phyloP scores from a whole-genome alignment of 2,329 filamentous ascomycete species.

The Thermoascus crustaceus region DNA sequence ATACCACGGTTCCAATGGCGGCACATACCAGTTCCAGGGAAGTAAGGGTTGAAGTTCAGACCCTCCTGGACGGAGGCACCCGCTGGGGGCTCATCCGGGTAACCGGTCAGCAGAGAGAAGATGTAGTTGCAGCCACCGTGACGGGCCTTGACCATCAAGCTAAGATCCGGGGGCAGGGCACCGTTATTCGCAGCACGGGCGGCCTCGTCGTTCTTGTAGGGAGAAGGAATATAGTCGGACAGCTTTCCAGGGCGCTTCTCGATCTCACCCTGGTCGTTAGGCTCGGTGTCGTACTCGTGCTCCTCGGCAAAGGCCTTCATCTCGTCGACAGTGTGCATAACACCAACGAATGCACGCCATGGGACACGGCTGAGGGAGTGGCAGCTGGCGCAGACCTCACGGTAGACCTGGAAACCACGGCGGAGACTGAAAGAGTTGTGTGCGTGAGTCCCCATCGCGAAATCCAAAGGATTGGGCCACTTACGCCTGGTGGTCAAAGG shows the following conservation, averaged over 20 bases:
- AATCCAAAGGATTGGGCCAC: constrained; percentile 28
- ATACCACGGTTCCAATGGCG: neutral
- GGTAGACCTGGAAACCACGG: constrained; percentile 99
- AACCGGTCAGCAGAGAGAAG: constrained; percentile 92
- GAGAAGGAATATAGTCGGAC: constrained; percentile 87
- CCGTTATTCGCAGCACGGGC: constrained; percentile 97
- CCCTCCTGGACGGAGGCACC: constrained; percentile 77
- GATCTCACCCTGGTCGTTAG: constrained; percentile 95
- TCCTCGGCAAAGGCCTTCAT: constrained; percentile 96
- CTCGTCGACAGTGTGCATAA: constrained; percentile 91
- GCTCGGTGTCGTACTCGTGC: constrained; percentile 97
- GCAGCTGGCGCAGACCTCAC: constrained; percentile 94
- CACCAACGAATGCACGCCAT: constrained; percentile 85
- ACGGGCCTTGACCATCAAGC: constrained; percentile 92
- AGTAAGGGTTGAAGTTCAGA: constrained; percentile 99
- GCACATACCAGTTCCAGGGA: constrained; percentile 77
- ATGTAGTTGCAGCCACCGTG: constrained; percentile 99
- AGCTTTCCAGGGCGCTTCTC: constrained; percentile 98
- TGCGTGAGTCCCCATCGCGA: constrained; percentile 8
- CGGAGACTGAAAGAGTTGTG: constrained; percentile 60
- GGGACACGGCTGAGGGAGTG: constrained; percentile 93
- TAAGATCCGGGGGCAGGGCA: constrained; percentile 94
- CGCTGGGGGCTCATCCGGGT: constrained; percentile 90
- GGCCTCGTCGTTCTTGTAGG: constrained; percentile 99
- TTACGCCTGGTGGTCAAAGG: constrained; percentile 95